phyloP scores from a whole-genome alignment of 225 moss, liverwort and hornwort species.

The Pseudisothecium myosuroides region DNA sequence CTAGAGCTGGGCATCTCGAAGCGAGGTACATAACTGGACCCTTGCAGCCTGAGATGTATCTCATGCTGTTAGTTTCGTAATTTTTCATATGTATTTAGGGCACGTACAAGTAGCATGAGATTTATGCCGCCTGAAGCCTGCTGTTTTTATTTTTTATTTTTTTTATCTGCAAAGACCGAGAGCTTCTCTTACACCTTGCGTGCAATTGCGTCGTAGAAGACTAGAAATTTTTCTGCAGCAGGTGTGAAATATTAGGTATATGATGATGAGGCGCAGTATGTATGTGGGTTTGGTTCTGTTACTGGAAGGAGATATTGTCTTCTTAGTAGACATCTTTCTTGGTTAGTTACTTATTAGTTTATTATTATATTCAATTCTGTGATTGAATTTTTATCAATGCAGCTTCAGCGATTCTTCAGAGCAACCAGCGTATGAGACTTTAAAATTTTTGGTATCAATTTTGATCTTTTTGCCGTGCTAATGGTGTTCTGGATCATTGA shows the following conservation, averaged over 20 bases:
- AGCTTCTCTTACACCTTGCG: background rate
- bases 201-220: background rate
- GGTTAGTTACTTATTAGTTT: background rate
- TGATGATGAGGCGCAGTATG: background rate
- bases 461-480: background rate
- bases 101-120: slow-evolving; percentile 5
- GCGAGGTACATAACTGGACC: slow-evolving; percentile 1
- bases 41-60: background rate
- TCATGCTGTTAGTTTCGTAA: background rate
- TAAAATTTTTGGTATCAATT: background rate
- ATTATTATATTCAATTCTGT: background rate
- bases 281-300: background rate
- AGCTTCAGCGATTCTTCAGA: background rate
- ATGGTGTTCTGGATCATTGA: background rate
- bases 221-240: background rate
- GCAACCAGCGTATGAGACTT: background rate
- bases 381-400: background rate
- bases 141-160: background rate
- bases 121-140: background rate
- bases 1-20: slow-evolving; percentile 6
- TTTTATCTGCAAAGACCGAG: background rate
- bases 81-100: background rate
- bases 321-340: background rate
- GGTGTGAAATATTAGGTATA: background rate
- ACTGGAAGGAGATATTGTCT: background rate